A percentile compares a stretch with the other conserved stretches of the same genome.
Conservation (phyloP, 345 rosid species). For the Eucalyptus caleyi region DNA sequence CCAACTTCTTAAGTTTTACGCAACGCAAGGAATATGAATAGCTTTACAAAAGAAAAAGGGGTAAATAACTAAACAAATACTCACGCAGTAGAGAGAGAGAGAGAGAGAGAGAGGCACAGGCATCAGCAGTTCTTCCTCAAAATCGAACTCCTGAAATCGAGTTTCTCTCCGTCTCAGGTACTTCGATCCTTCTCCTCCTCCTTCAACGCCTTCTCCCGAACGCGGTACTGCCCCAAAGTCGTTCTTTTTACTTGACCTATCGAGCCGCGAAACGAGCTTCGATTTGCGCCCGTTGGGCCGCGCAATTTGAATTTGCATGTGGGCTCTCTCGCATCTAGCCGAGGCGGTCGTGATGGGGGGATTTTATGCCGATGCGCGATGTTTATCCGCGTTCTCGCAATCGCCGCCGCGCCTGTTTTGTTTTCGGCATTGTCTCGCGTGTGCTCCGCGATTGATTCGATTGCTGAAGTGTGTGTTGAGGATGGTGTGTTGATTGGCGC, state of each 20-base stretch:
- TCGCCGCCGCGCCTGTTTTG: neutral
- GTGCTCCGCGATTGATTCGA: neutral
- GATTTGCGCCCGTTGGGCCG: neutral
- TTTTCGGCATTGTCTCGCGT: neutral
- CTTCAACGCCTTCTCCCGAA: neutral
- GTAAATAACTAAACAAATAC: neutral
- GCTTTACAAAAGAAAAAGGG: neutral
- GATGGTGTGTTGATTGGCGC: neutral
- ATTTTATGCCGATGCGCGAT: neutral
- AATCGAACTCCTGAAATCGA: neutral
- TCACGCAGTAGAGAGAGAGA: neutral
- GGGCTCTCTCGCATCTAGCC: neutral
- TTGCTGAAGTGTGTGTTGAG: neutral
- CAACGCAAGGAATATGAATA: neutral
- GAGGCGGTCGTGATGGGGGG: neutral
- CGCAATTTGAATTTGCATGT: neutral
- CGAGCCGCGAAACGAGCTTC: neutral
- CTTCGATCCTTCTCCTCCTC: neutral
- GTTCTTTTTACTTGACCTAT: neutral
- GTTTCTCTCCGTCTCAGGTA: neutral
- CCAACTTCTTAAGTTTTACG: neutral
- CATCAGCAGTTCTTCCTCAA: neutral
- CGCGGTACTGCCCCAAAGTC: neutral
- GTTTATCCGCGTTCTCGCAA: neutral
- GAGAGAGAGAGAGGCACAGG: neutral